Base-by-base conservation (phyloP, 305 asterid genomes). In the Withania somnifera region DNA sequence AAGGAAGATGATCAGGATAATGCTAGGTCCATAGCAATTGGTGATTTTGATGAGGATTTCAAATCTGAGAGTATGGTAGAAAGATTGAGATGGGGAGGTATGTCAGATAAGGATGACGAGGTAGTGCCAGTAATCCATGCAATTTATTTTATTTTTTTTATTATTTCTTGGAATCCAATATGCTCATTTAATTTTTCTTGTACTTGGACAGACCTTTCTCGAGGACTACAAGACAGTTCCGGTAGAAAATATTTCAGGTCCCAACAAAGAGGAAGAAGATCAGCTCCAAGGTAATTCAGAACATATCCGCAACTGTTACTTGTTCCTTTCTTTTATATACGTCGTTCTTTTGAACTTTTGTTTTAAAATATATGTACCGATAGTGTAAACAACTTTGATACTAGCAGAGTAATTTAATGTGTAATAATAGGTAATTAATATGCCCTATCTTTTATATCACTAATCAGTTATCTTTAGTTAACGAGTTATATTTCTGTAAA, bases 201-300 rank as follows among this genome's bases (percentile, higher is more conserved):
- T 76, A 47, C 32, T 51, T 80, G 45, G 45, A 47, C 89, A 96
- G 98, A 90, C 90, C 28, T 89, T 91, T 84, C 75, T 83, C 77
- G 95, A 91, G 54, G 96, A 92, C 22, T 91, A 78, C 86, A 92
- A 90, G 90, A 79, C 94, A 26, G 91, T 92, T 81, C 96, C 96
- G 32, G 82, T 93, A 61, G 92, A 88, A 63, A 89, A 90, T 82
- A 84, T 88, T 68, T 87, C 92, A 78, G 87, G 85, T 82, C 77
- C 87, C 40, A 91, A 85, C 83, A 86, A 88, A 73, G 92, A 85
- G 47, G 84, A 84, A 47, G 87, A 90, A 79, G 94, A 87, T 68
- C 77, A 67, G 15, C 87, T 91, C 83, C 94, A 89, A 90, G 98
- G 98, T 93, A 77, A 76, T 81, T 82, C 75, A 50, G 30, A 78